Evolutionary conservation across 352 stramenopile genomes (phyloP), one percentile per base, ranked within the genome.

Genomic region (Phytophthora citricola): DNA sequence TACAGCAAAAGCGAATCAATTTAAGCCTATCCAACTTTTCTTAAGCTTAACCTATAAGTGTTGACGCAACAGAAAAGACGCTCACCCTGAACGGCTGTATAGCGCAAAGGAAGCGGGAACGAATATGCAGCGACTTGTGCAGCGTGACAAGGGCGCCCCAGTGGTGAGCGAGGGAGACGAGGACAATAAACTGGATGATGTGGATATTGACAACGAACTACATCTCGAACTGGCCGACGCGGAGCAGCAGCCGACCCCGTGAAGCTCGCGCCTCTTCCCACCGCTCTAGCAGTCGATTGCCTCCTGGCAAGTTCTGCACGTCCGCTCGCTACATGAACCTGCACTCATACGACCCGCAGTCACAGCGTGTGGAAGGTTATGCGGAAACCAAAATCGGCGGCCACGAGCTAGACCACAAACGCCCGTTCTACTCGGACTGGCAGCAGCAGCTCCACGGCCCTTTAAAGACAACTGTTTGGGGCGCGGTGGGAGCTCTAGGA

Each of bases 321-420:
- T 71, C 67, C 9, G 38, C 64, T 2, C 73, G 80, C 20, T 73
- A 86, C 36, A 36, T 93, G 24, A 76, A 85, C 29, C 63, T 95
- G 32, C 81, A 90, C 63, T 69, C 81, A 7, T 93, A 81, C 55
- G 68, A 92, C 48, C 40, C 50, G 5, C 54, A 43, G 9, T 63
- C 2, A 4, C 26, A 66, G 14, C 24, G 55, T 14, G 41, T 63
- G 2, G 57, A 36, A 4, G 64, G 68, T 20, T 91, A 79, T 61
- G 66, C 77, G 15, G 87, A 95, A 63, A 85, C 87, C 0, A 94
- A 94, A 66, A 94, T 93, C 43, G 86, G 84, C 39, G 84, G 84
- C 20, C 84, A 92, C 51, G 45, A 48, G 11, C 58, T 91, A 32
- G 84, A 92, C 73, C 76, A 92, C 63, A 76, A 76, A 39, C 79